These are phyloP conservation scores for Hericium rajendrae DNA, from an alignment of 768 basidiomycete species.

Conservation along the genomic window DNA sequence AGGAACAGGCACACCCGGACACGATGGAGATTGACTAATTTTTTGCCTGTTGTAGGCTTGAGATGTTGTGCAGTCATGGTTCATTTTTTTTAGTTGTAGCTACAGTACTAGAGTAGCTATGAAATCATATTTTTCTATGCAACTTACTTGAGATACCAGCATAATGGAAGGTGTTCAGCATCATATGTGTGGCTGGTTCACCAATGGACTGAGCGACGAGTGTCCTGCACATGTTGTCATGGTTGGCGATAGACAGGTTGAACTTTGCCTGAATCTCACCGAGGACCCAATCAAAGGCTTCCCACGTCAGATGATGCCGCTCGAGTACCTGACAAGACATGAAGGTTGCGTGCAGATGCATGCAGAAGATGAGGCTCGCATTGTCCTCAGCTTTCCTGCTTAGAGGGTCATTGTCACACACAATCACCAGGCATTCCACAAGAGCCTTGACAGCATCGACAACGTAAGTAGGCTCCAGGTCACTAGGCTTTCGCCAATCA, in stretches of 20 bases:
- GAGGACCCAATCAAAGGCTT: conserved; percentile 97
- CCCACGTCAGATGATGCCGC: conserved; percentile 76
- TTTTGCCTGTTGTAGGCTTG: conserved; percentile 88
- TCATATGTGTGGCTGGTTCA: conserved; percentile 99
- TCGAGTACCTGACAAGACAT: conserved; percentile 83
- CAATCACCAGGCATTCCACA: conserved; percentile 65
- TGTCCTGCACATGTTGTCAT: conserved; percentile 98
- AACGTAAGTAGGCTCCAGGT: conserved; percentile 83
- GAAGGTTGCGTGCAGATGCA: conserved; percentile 86
- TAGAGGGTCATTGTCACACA: conserved; percentile 77
- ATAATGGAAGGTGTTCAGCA: conserved; percentile 98
- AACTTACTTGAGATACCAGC: conserved; percentile 99
- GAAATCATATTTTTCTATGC: conserved; percentile 99
- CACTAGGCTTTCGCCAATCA: conserved; percentile 85
- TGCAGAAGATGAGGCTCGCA: conserved; percentile 85
- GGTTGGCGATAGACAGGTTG: conserved; percentile 84
- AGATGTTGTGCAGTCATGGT: conserved; percentile 63
- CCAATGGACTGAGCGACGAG: conserved; percentile 98
- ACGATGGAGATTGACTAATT: conserved; percentile 39
- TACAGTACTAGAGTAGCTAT: conserved; percentile 84
- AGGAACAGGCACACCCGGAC: too few relatives aligned
- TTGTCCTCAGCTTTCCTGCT: conserved; percentile 76
- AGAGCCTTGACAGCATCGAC: conserved; percentile 70
- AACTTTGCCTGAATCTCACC: conserved; percentile 94
- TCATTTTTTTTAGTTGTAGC: conserved; percentile 60